Percentiles rank a stretch among this genome's conserved stretches.
Conservation (phyloP, 1,284 basidiomycete genomes). For the Ceratobasidium sp. region DNA sequence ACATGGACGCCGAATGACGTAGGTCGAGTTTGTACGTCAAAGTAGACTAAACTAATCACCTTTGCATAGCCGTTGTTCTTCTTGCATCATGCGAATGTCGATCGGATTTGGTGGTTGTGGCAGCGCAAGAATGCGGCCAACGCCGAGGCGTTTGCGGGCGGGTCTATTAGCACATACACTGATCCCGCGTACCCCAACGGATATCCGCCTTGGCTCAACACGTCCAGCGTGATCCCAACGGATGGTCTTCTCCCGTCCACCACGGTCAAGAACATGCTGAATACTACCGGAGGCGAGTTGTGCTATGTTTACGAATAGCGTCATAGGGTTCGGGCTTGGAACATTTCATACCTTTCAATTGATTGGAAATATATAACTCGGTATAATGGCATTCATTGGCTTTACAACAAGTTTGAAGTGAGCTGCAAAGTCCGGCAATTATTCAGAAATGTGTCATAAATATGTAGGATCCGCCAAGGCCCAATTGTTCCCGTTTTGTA, state of each 20-base stretch:
- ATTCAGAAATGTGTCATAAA: background rate
- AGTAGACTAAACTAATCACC: background rate
- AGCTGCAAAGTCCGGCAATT: too few relatives aligned
- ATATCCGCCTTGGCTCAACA: slow-evolving; percentile 25
- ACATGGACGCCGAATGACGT: slow-evolving; percentile 36
- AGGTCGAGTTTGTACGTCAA: slow-evolving; percentile 23
- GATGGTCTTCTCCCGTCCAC: slow-evolving; percentile 14
- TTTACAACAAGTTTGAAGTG: too few relatives aligned
- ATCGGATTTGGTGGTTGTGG: slow-evolving; percentile 36
- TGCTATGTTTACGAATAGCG: slow-evolving; percentile 13
- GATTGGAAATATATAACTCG: too few relatives aligned
- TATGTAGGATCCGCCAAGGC: background rate
- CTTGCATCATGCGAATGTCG: slow-evolving; percentile 31
- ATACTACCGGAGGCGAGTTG: slow-evolving; percentile 3
- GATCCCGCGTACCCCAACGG: slow-evolving; percentile 31
- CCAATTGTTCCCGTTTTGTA: slow-evolving; percentile 12
- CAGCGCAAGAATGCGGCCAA: slow-evolving; percentile 23
- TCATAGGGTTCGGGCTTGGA: too few relatives aligned
- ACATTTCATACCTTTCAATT: too few relatives aligned
- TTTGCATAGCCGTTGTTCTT: slow-evolving; percentile 33
- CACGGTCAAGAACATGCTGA: slow-evolving; percentile 13
- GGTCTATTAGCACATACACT: slow-evolving; percentile 31
- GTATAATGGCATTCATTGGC: too few relatives aligned
- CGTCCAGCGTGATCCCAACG: slow-evolving; percentile 15
- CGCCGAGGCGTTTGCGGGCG: slow-evolving; percentile 24